Conservation (phyloP, 257 asterid genomes). For the Solanum habrochaites region DNA sequence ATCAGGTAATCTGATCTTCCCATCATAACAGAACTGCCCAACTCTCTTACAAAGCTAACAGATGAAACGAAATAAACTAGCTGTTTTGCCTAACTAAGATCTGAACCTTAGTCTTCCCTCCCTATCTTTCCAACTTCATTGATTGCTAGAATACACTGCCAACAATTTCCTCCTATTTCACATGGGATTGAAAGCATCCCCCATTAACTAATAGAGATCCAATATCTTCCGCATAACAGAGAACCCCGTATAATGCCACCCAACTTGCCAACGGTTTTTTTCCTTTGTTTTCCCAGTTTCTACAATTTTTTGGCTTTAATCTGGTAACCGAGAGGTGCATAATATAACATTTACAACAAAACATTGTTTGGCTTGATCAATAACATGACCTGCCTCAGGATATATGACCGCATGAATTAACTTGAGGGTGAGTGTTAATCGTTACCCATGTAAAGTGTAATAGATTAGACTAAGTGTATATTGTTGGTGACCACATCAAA, state of each 20-base stretch:
- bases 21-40: neutral
- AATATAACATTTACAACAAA: neutral
- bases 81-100: neutral
- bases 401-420: neutral
- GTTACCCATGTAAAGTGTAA: neutral
- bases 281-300: neutral
- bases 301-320: neutral
- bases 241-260: neutral
- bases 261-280: neutral
- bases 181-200: neutral
- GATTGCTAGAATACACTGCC: neutral
- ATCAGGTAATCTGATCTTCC: neutral
- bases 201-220: neutral
- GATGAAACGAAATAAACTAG: neutral
- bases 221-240: neutral
- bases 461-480: neutral
- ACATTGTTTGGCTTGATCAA: neutral
- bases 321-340: neutral
- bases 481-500: neutral
- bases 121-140: neutral
- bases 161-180: neutral
- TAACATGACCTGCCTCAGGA: neutral
- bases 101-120: neutral
- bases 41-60: neutral
- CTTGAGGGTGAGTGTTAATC: neutral